phyloP scores from a whole-genome alignment of 2,329 filamentous ascomycete species.

The Sporothrix phasma region DNA sequence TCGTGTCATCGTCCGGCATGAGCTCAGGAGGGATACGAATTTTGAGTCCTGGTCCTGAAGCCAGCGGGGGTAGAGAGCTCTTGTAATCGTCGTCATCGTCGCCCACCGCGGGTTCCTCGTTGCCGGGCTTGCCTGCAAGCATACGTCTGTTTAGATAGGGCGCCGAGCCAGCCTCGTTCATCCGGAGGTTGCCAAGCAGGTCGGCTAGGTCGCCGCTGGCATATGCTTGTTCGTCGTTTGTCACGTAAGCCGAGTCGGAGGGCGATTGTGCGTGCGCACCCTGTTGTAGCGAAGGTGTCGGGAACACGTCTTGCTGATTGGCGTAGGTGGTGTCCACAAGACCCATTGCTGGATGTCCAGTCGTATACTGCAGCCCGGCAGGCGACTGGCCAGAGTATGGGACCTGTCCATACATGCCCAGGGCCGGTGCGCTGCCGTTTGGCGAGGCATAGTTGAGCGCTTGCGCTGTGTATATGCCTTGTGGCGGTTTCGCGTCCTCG shows the following conservation, averaged over 20 bases:
- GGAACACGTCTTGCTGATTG: conserved; percentile 38
- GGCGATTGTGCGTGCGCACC: conserved; percentile 33
- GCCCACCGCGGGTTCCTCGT: conserved; percentile 54
- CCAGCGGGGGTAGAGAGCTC: conserved; percentile 56
- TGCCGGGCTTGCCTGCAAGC: conserved; percentile 30
- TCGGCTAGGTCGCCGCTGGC: conserved; percentile 65
- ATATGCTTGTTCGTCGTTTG: conserved; percentile 41
- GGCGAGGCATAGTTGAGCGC: conserved; percentile 33
- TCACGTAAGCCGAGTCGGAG: conserved; percentile 41
- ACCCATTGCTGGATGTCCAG: conserved; percentile 39
- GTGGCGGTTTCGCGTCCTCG: conserved; percentile 27
- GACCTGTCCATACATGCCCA: conserved; percentile 35
- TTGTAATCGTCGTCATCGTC: conserved; percentile 64
- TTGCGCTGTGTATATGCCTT: conserved; percentile 40
- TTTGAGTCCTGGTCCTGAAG: conserved; percentile 59
- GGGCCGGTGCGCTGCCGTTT: conserved; percentile 26
- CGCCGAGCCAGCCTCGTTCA: conserved; percentile 77
- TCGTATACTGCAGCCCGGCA: conserved; percentile 43
- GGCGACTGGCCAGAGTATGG: conserved; percentile 40
- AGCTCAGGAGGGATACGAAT: conserved; percentile 84
- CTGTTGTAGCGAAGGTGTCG: conserved; percentile 42
- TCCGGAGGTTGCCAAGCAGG: conserved; percentile 74
- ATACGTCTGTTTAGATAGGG: conserved; percentile 63
- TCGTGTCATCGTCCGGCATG: conserved; percentile 81
- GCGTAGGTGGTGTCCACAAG: conserved; percentile 44